These are phyloP conservation scores for Oemleria cerasiformis DNA, from an alignment of 306 rosid genomes.

Conservation along the genomic window DNA sequence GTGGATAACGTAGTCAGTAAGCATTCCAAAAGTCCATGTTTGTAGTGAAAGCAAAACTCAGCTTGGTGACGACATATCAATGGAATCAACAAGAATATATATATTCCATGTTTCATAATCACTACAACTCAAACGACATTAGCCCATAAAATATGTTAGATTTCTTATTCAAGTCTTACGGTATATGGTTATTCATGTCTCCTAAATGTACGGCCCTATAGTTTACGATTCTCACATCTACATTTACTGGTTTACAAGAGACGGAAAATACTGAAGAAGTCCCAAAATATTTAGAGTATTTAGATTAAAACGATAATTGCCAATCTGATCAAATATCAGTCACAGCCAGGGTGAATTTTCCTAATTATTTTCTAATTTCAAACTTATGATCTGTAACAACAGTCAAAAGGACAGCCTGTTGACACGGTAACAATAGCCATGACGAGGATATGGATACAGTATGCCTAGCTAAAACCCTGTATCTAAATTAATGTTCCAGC, in stretches of 20 bases:
- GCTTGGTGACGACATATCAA: background rate
- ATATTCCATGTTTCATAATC: background rate
- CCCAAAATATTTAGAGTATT: conserved; percentile 46
- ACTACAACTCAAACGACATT: background rate
- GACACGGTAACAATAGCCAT: conserved; percentile 10
- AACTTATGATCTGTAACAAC: conserved; percentile 42
- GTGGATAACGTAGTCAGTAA: conserved; percentile 29
- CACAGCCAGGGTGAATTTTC: conserved; percentile 66
- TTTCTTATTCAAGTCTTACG: too few species aligned
- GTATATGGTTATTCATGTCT: too few species aligned
- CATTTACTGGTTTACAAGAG: too few species aligned
- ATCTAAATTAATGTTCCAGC: background rate
- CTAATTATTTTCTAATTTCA: conserved; percentile 57
- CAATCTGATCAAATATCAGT: conserved; percentile 72
- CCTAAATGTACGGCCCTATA: too few species aligned
- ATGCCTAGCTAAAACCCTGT: background rate
- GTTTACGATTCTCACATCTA: too few species aligned
- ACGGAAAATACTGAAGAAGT: too few species aligned
- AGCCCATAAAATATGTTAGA: background rate
- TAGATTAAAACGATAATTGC: conserved; percentile 77
- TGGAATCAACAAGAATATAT: background rate
- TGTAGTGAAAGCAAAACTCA: background rate
- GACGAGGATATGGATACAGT: background rate
- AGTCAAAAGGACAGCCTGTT: conserved; percentile 66
- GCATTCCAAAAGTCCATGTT: conserved; percentile 9